Evolutionary conservation across 495 filamentous ascomycete species (phyloP).

Genomic region (Aspergillus diversus): DNA sequence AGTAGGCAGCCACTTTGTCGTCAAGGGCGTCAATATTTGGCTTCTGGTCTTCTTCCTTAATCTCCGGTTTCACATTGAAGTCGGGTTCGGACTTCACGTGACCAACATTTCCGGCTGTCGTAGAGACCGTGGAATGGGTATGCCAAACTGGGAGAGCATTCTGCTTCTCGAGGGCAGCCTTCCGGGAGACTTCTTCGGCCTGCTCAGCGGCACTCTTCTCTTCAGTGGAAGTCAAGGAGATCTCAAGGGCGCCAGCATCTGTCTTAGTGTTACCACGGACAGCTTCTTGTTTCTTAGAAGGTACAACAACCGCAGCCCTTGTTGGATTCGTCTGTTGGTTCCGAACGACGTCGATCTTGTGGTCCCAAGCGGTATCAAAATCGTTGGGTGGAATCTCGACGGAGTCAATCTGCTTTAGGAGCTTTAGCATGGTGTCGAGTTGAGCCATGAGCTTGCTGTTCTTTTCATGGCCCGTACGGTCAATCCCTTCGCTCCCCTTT

Average conservation of each 20-base stretch:
- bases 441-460: slow-evolving; percentile 85
- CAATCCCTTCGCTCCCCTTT: slow-evolving; percentile 58
- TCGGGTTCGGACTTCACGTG: slow-evolving; percentile 42
- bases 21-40: slow-evolving; percentile 48
- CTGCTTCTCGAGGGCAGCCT: slow-evolving; percentile 74
- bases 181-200: slow-evolving; percentile 70
- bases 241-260: slow-evolving; percentile 71
- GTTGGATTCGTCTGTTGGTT: slow-evolving; percentile 58
- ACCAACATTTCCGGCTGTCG: slow-evolving; percentile 25
- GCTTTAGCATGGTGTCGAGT: slow-evolving; percentile 78
- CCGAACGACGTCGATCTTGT: slow-evolving; percentile 53
- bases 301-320: slow-evolving; percentile 49
- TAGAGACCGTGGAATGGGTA: slow-evolving; percentile 76
- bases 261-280: slow-evolving; percentile 71
- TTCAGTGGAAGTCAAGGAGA: slow-evolving; percentile 73
- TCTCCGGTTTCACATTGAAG: slow-evolving; percentile 44
- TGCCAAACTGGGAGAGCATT: slow-evolving; percentile 92
- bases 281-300: slow-evolving; percentile 59
- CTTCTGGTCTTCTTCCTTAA: slow-evolving; percentile 58
- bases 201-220: slow-evolving; percentile 77
- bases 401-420: slow-evolving; percentile 84
- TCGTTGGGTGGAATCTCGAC: slow-evolving; percentile 82
- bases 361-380: slow-evolving; percentile 75
- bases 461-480: slow-evolving; percentile 77
- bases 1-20: slow-evolving; percentile 57